A percentile compares a stretch with the other conserved stretches of the same genome.
Evolutionary conservation across 495 filamentous ascomycete genomes (phyloP).

Genomic region (Hypoxylon intermedium): DNA sequence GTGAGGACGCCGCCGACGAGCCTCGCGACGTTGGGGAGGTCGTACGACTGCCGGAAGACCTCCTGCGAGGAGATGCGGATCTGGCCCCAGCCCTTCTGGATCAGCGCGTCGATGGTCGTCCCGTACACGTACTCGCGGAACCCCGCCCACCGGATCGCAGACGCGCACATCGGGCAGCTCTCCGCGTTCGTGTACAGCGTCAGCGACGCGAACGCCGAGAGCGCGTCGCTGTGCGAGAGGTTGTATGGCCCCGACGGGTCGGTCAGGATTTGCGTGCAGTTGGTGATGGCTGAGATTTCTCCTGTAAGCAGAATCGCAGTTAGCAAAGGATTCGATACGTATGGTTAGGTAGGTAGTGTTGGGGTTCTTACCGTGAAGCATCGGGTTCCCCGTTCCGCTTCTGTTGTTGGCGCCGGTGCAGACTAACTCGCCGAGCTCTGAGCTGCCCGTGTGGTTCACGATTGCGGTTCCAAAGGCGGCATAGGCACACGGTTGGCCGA

Average conservation of each 20-base stretch:
- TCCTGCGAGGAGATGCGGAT: conserved; percentile 55
- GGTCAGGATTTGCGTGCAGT: conserved; percentile 58
- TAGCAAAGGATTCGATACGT: not conserved
- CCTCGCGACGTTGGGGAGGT: conserved; percentile 43
- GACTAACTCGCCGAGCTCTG: conserved; percentile 50
- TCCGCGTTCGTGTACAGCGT: conserved; percentile 64
- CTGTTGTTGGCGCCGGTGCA: conserved; percentile 55
- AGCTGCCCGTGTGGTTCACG: conserved; percentile 57
- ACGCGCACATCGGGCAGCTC: conserved; percentile 66
- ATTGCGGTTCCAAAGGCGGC: conserved; percentile 60
- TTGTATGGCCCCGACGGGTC: conserved; percentile 53
- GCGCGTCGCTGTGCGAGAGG: conserved; percentile 46
- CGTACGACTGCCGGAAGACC: conserved; percentile 53
- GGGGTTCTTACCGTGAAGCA: conserved; percentile 51
- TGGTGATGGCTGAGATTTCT: conserved; percentile 61
- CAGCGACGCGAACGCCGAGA: conserved; percentile 54
- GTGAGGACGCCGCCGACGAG: conserved; percentile 53
- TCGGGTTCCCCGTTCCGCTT: conserved; percentile 53
- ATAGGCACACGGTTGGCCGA: conserved; percentile 58
- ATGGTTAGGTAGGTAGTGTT: too few species aligned
- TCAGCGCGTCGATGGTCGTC: conserved; percentile 54
- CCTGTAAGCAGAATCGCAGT: conserved; percentile 37
- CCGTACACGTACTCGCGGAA: conserved; percentile 63
- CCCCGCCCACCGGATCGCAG: conserved; percentile 61
- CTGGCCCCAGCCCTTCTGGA: conserved; percentile 59